Evolutionary conservation across 2,329 filamentous ascomycete genomes (phyloP).

Genomic region (Ophiostoma sp.): DNA sequence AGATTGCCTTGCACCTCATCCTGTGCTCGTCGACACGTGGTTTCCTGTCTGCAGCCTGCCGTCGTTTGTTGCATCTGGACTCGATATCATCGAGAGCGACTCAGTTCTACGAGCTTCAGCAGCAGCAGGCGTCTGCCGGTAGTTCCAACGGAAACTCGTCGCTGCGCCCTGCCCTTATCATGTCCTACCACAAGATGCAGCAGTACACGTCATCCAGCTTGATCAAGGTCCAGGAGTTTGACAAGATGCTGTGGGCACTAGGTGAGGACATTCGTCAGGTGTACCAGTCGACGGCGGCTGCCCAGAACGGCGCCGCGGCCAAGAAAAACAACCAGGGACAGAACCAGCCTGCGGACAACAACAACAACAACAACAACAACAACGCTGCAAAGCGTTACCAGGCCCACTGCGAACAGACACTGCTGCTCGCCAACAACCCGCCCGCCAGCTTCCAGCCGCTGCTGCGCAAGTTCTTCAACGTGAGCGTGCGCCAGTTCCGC

Average conservation of each 20-base stretch:
- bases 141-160: neutral
- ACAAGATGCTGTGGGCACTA: constrained; percentile 57
- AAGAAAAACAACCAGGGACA: constrained; percentile 34
- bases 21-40: constrained; percentile 73
- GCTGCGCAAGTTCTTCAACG: constrained; percentile 65
- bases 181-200: constrained; percentile 57
- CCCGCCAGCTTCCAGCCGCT: constrained; percentile 53
- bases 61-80: constrained; percentile 61
- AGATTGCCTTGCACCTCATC: constrained; percentile 62
- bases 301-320: constrained; percentile 43
- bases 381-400: constrained; percentile 49
- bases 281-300: constrained; percentile 44
- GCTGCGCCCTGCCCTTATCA: constrained; percentile 48
- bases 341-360: constrained; percentile 39
- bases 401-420: constrained; percentile 51
- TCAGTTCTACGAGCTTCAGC: constrained; percentile 50
- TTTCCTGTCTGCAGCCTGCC: constrained; percentile 69
- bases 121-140: constrained; percentile 39
- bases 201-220: constrained; percentile 52
- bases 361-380: too few species aligned
- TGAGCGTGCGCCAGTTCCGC: constrained; percentile 59
- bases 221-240: constrained; percentile 62
- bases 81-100: constrained; percentile 50
- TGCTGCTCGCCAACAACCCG: constrained; percentile 52
- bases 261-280: constrained; percentile 51